A percentile compares a stretch with the other conserved stretches of the same genome.
Evolutionary conservation across 257 asterid genomes (phyloP).

Genomic region (Solanum habrochaites): DNA sequence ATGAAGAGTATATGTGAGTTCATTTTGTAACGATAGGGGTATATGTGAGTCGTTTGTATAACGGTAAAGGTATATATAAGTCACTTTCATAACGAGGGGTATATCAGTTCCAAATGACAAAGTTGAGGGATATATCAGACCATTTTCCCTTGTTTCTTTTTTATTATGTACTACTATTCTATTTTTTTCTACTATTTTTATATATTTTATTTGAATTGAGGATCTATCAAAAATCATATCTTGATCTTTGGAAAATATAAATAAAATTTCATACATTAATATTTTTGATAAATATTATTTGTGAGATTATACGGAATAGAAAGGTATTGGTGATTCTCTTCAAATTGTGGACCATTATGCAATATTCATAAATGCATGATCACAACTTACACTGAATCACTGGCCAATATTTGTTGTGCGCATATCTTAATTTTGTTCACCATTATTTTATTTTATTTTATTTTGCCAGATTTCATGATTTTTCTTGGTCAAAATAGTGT

Average conservation of each 20-base stretch:
- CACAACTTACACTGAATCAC: neutral
- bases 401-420: neutral
- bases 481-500: too few relatives aligned
- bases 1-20: too few relatives aligned
- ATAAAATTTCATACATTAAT: neutral
- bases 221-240: accelerated
- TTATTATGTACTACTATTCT: neutral
- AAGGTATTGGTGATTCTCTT: neutral
- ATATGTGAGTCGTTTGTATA: too few relatives aligned
- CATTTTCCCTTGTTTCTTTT: neutral
- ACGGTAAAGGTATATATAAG: too few relatives aligned
- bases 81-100: too few relatives aligned
- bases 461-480: too few relatives aligned
- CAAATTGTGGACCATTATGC: neutral
- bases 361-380: neutral
- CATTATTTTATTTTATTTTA: neutral
- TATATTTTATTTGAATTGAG: neutral
- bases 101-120: too few relatives aligned
- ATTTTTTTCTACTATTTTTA: accelerated
- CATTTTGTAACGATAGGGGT: too few relatives aligned
- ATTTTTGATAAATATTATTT: neutral
- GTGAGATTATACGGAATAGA: neutral
- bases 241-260: accelerated
- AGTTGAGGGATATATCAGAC: too few relatives aligned
- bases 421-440: neutral